Base-by-base conservation (phyloP, 2,329 filamentous ascomycete species). In the Colletotrichum caudatum region DNA sequence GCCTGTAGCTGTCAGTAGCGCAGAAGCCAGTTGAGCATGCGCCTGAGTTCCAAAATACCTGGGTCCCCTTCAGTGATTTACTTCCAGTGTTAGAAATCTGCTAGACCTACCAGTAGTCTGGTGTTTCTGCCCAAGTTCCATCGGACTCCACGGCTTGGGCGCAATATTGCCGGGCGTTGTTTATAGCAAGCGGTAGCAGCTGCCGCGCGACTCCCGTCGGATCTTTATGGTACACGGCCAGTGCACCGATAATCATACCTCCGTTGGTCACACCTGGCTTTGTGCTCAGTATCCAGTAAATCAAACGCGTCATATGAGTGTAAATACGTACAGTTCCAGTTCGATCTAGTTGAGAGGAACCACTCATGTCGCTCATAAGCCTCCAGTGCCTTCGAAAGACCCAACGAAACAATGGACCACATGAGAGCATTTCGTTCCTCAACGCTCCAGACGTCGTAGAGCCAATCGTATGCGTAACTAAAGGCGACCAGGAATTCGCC, bases 241-340 rank as follows among this genome's bases (percentile, higher is more conserved):
- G 50, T 20, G 50, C 50, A 53, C 50, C 26, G 23, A 53, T 53
- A 33, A 53, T 53, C 50, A 53, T 53, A 12, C 50, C 50, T 29
- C 50, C 50, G 6, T 53, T 53, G 50, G 50, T 53, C 11, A 53
- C 50, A 33, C 50, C 50, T 53, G 14, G 26, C 5, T 53, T 16
- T 3, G 5, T 12, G n/a, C 12, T 53, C 29, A 53, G 50, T 6
- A 53, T 16, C 2, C 29, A 2, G 26, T 5, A 29, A 26, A 18
- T 14, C 11, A 18, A 29, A 53, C 50, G 4, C 23, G 16, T 20
- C 23, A 29, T 9, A 53, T 3, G 18, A 11, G 23, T 14, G 29
- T 5, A 26, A 53, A 23, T 16, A 53, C 50, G 5, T 33, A 53
- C 50, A 53, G 16, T 53, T 53, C 50, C 50, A 33, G 29, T 29